Percentiles rank a stretch among this genome's conserved stretches.
Conservation (phyloP, 805 yeast genomes). For the Suhomyces vadensis region DNA sequence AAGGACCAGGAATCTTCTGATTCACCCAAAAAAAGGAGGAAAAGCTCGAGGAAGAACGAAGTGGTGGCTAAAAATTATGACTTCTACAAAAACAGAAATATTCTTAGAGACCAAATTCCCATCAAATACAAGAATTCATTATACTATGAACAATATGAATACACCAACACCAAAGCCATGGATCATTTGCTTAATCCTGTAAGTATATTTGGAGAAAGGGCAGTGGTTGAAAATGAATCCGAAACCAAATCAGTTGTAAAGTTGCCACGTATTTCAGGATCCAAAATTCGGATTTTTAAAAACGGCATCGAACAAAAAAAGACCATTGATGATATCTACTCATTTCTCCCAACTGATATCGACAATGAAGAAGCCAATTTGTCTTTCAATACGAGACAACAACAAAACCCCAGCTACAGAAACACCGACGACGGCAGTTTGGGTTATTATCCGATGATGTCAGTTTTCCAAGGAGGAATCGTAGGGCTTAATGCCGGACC, state of each 20-base stretch:
- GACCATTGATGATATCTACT: conserved; percentile 65
- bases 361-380: conserved; percentile 40
- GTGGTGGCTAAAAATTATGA: conserved; percentile 7
- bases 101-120: conserved; percentile 82
- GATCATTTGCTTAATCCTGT: conserved; percentile 74
- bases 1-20: conserved; percentile 11
- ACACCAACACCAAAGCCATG: conserved; percentile 65
- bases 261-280: conserved; percentile 50
- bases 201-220: conserved; percentile 67
- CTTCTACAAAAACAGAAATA: conserved; percentile 35
- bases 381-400: conserved; percentile 32
- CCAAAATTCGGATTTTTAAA: conserved; percentile 67
- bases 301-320: conserved; percentile 72
- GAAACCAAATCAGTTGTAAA: conserved; percentile 17
- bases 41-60: conserved; percentile 16
- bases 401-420: conserved; percentile 37
- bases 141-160: conserved; percentile 85
- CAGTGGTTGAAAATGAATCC: conserved; percentile 37
- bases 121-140: conserved; percentile 75
- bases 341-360: conserved; percentile 79
- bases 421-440: conserved; percentile 76
- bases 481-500: conserved; percentile 74
- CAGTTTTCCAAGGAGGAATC: conserved; percentile 77
- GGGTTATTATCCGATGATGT: conserved; percentile 90
- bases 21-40: conserved; percentile 15